Evolutionary conservation across 495 filamentous ascomycete genomes (phyloP), one percentile per base, ranked within the genome.

Genomic region (Neurospora africana): DNA sequence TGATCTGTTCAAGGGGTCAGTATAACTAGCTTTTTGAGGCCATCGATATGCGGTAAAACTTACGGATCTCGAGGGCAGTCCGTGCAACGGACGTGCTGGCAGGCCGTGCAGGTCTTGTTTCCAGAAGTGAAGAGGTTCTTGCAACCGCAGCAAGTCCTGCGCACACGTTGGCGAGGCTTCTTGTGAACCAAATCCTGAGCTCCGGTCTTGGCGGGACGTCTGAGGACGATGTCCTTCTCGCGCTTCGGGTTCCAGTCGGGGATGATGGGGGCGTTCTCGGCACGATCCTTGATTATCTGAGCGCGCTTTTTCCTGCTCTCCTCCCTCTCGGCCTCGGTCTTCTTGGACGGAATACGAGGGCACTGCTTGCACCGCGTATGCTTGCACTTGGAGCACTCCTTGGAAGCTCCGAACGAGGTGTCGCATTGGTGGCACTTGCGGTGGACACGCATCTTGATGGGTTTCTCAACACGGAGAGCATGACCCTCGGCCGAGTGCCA

Each of bases 381-480:
- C 53, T 84, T 84, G 79, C 93, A 97, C 71, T 84, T 87, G 17
- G 81, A 80, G 78, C 94, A 97, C 69, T 89, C 84, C 76, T 88
- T 91, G 39, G 83, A 81, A 40, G 84, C 80, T 15, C 75, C 81
- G 79, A 95, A 97, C 15, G 87, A 76, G 15, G 84, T 88, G 61
- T 87, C 76, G 78, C 94, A 97, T 69, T 87, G 81, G 77, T 97
- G 93, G 78, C 95, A 98, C 71, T 83, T 90, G 27, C 93, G 87
- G 75, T 92, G 94, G 41, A 97, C 90, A 39, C 95, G 88, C 91
- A 98, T 96, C 74, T 93, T 91, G 73, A 97, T 93, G 21, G 92
- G 89, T 81, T 95, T 97, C 79, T 95, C 89, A 21, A 97, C 90
- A 35, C 95, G 91, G 68, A 89, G 81, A 27, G 89, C 85, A 69